Conservation (phyloP, 192 early-diverging fungal species). For the Entophlyctis luteolus region DNA sequence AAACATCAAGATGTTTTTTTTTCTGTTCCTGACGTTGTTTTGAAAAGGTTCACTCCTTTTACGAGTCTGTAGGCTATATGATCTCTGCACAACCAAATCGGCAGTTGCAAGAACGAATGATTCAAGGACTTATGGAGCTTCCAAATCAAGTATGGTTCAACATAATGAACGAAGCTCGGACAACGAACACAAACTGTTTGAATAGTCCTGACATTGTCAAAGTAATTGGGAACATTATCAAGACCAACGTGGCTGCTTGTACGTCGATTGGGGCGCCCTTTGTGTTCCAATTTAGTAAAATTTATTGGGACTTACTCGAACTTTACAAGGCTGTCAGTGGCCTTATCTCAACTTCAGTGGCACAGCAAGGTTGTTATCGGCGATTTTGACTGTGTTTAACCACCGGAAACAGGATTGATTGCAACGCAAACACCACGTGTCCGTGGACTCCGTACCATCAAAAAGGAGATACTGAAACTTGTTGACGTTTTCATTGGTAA, state of each 20-base stretch:
- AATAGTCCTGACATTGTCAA: constrained; percentile 79
- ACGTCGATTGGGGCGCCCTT: constrained; percentile 83
- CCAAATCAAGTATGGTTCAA: constrained; percentile 85
- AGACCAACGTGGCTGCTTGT: constrained; percentile 92
- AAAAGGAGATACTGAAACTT: constrained; percentile 89
- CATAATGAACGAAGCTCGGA: constrained; percentile 69
- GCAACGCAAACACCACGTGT: constrained; percentile 88
- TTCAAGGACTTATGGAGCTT: constrained; percentile 80
- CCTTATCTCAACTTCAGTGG: constrained; percentile 75
- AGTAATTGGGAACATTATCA: constrained; percentile 86
- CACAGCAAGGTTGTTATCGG: constrained; percentile 54
- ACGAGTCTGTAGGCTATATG: constrained; percentile 97
- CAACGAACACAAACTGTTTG: constrained; percentile 62
- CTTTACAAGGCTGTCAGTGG: constrained; percentile 87
- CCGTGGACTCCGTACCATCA: constrained; percentile 88
- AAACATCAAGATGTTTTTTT: not conserved
- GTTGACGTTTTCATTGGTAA: constrained; percentile 89
- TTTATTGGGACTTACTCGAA: constrained; percentile 85
- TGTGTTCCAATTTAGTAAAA: constrained; percentile 80
- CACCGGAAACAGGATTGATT: constrained; percentile 48
- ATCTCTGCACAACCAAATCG: constrained; percentile 88
- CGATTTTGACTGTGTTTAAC: not conserved
- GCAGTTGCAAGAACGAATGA: constrained; percentile 73
- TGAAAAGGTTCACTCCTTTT: constrained; percentile 91
- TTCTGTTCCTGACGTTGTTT: not conserved